These are phyloP conservation scores for Obba rivulosa DNA, from an alignment of 768 basidiomycete genomes.

Conservation along the genomic window DNA sequence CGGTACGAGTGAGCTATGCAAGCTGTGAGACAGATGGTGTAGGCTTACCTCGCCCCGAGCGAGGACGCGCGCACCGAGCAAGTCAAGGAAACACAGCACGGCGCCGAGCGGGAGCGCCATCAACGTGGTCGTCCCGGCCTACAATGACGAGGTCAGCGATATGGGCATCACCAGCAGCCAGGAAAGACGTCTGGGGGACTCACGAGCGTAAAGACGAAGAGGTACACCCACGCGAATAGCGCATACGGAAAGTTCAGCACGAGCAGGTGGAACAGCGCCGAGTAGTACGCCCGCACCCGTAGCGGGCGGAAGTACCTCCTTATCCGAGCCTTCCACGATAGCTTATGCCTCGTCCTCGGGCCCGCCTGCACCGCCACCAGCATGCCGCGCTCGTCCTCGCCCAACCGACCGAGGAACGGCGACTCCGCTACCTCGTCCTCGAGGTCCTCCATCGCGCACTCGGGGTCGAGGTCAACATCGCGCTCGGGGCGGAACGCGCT, in stretches of 20 bases:
- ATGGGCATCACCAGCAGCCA: not conserved
- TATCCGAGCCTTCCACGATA: constrained; percentile 31
- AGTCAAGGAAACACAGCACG: constrained; percentile 69
- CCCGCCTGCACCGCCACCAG: not conserved
- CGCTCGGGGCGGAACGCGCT: constrained; percentile 61
- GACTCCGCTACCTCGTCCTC: constrained; percentile 14
- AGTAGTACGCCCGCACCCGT: constrained; percentile 49
- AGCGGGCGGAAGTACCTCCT: constrained; percentile 64
- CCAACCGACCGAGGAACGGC: constrained; percentile 5
- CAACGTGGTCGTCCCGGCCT: constrained; percentile 79
- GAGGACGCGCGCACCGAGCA: constrained; percentile 51
- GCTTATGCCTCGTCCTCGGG: constrained; percentile 4
- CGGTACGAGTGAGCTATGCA: not conserved
- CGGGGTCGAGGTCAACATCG: constrained; percentile 35
- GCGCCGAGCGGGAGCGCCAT: constrained; percentile 75
- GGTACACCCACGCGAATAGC: constrained; percentile 69
- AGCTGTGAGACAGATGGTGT: not conserved
- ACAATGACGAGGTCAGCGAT: constrained; percentile 6
- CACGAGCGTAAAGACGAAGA: constrained; percentile 79
- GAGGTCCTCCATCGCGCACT: constrained; percentile 24
- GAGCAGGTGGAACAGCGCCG: constrained; percentile 61
- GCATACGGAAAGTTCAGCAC: constrained; percentile 78
- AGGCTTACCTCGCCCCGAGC: not conserved
- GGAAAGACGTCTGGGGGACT: not conserved
- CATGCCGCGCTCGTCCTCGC: constrained; percentile 5